Percentiles rank a stretch among this genome's conserved stretches.
Conservation (phyloP, 768 basidiomycete genomes). For the Peribolospora kevripleyi region DNA sequence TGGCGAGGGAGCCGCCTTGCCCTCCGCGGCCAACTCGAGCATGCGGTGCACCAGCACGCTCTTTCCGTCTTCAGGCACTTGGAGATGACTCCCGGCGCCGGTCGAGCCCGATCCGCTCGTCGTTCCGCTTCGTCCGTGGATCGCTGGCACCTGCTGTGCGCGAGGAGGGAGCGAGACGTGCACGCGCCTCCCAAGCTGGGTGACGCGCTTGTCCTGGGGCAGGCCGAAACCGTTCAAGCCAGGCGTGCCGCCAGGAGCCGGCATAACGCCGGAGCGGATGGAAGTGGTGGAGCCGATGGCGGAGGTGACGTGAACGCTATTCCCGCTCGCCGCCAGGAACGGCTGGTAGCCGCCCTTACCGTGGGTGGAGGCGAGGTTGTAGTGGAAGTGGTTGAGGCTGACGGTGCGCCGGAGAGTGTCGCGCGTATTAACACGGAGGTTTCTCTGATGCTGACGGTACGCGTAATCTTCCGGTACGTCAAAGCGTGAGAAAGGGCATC, state of each 20-base stretch:
- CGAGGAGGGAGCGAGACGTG: no score
- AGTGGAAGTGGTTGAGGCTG: slow-evolving; percentile 16
- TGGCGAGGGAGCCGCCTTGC: slow-evolving; percentile 4
- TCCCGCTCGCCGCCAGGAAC: slow-evolving; percentile 85
- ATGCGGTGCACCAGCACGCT: no score
- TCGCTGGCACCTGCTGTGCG: no score
- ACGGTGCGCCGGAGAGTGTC: slow-evolving; percentile 16
- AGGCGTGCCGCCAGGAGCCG: neutral
- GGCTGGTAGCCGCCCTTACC: slow-evolving; percentile 3
- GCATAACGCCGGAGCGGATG: slow-evolving; percentile 3
- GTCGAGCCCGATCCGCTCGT: no score
- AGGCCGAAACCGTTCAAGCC: no score
- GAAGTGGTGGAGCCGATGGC: slow-evolving; percentile 44
- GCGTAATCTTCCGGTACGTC: neutral
- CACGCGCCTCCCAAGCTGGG: no score
- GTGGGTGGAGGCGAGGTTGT: slow-evolving; percentile 6
- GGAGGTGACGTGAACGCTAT: slow-evolving; percentile 78
- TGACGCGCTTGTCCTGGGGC: no score
- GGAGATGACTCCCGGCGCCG: no score
- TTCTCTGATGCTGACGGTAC: neutral
- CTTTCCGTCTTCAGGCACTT: no score
- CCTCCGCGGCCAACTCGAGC: slow-evolving; percentile 1
- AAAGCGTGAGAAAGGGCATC: slow-evolving; percentile 11
- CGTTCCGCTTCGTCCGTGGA: no score
- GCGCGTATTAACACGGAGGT: neutral